Percentiles rank a stretch among this genome's conserved stretches.
Conservation (phyloP, 2,329 filamentous ascomycete genomes). For the Furcasterigmium furcatum region DNA sequence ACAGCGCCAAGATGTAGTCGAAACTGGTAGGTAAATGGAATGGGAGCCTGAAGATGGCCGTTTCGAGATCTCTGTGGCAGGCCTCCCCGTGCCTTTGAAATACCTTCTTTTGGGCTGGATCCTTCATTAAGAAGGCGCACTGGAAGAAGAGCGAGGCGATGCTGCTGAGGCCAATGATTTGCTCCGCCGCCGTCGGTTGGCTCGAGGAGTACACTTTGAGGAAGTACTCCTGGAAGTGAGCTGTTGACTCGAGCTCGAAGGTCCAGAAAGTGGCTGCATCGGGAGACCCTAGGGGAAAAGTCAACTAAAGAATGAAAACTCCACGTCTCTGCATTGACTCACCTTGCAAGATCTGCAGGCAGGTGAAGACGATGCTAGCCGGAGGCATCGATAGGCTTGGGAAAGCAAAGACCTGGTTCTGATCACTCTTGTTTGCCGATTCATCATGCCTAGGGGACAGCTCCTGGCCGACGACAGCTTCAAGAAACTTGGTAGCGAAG, state of each 20-base stretch:
- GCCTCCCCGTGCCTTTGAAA: conserved; percentile 6
- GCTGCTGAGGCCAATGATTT: conserved; percentile 14
- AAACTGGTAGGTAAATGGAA: conserved; percentile 14
- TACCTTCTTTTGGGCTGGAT: conserved; percentile 6
- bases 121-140: conserved; percentile 6
- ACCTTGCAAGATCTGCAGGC: conserved; percentile 10
- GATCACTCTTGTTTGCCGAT: too few relatives aligned
- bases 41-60: conserved; percentile 12
- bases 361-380: conserved; percentile 7
- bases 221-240: conserved; percentile 13
- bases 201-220: conserved; percentile 15
- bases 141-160: conserved; percentile 15
- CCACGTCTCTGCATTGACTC: neutral
- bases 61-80: conserved; percentile 16
- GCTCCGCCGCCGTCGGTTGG: conserved; percentile 9
- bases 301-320: too few relatives aligned
- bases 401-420: too few relatives aligned
- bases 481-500: conserved; percentile 17
- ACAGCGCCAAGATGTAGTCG: conserved; percentile 13
- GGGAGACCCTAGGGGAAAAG: conserved; percentile 1
- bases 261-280: conserved; percentile 3
- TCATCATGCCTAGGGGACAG: too few relatives aligned
- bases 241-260: conserved; percentile 1
- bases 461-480: conserved; percentile 10
- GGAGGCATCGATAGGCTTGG: conserved; percentile 12